Base-by-base conservation (phyloP, 768 basidiomycete genomes). In the Boletus sp. region DNA sequence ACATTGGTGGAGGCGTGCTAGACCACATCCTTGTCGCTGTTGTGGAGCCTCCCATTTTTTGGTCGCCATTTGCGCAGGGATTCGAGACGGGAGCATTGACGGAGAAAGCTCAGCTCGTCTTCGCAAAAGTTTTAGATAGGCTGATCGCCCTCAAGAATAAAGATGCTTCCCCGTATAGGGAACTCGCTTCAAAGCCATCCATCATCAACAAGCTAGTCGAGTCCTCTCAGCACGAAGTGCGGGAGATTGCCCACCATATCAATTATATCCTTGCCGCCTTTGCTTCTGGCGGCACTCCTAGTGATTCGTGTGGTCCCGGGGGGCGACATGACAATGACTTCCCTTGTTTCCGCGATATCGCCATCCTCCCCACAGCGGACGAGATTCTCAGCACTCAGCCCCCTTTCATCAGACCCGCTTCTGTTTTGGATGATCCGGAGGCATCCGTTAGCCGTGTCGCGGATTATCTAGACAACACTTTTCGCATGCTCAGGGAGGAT, bases 271-370 rank as follows among this genome's bases (percentile, higher is more conserved):
- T 78, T 12, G 63, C 68, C 15, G 62, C 73, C 7, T 66, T 66
- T 57, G 63, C 64, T 24, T 52, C 68, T 10, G 67, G 66, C 18
- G 60, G 65, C 11, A 33, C 60, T 18, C 49, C 58, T n/a, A 58
- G 59, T 33, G 67, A 56, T 18, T 30, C 49, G 7, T 59, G 55
- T 33, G 69, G 71, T 10, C 83, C 87, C 0, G 87, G 88, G 0
- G 88, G 86, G 3, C 76, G 88, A 6, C 88, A 89, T 55, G 85
- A 87, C 63, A 90, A 90, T 50, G 87, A 90, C 64, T 81, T 81
- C 46, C 59, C 65, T 8, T 79, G 86, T 55, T 89, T 86, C 62
- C 80, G 82, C 11, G 61, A 80, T 8, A 84, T 89, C 20, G 67
- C 81, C 30, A 83, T 90, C 53, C 73, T 86, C 5, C 87, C 88